Evolutionary conservation across 768 basidiomycete genomes (phyloP).

Genomic region (Cystoderma amianthinum): DNA sequence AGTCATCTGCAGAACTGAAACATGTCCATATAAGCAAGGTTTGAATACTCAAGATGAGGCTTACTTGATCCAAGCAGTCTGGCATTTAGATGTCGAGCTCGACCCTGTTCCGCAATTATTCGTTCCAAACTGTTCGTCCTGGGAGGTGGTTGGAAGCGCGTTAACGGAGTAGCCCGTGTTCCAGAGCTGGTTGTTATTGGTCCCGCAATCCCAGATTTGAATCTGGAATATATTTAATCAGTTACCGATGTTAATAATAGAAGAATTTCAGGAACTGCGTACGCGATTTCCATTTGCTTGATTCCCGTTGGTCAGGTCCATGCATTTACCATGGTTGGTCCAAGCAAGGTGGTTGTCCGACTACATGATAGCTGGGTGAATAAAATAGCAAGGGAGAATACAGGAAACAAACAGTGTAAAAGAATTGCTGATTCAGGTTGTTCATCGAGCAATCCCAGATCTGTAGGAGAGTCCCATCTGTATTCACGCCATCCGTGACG

Average conservation of each 20-base stretch:
- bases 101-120: slow-evolving; percentile 61
- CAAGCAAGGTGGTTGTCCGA: slow-evolving; percentile 35
- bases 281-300: slow-evolving; percentile 34
- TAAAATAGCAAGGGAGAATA: background rate
- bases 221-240: background rate
- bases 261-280: slow-evolving; percentile 7
- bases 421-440: slow-evolving; percentile 39
- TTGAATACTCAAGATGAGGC: slow-evolving; percentile 18
- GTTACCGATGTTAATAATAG: background rate
- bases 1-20: slow-evolving; percentile 52
- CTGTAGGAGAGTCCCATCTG: slow-evolving; percentile 41
- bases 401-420: slow-evolving; percentile 27
- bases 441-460: slow-evolving; percentile 39
- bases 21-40: background rate
- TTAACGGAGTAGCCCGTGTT: slow-evolving; percentile 38
- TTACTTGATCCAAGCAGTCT: slow-evolving; percentile 62
- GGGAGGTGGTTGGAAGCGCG: slow-evolving; percentile 37
- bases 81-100: slow-evolving; percentile 56
- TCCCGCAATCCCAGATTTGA: background rate
- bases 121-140: slow-evolving; percentile 56
- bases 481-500: slow-evolving; percentile 30
- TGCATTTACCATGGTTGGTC: slow-evolving; percentile 41
- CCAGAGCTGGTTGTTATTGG: slow-evolving; percentile 40
- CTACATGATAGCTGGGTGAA: slow-evolving; percentile 5
- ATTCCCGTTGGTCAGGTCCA: slow-evolving; percentile 38